Evolutionary conservation across 495 filamentous ascomycete species (phyloP), one percentile per base, ranked within the genome.

Genomic region (Pyrenopolyporus hunteri): DNA sequence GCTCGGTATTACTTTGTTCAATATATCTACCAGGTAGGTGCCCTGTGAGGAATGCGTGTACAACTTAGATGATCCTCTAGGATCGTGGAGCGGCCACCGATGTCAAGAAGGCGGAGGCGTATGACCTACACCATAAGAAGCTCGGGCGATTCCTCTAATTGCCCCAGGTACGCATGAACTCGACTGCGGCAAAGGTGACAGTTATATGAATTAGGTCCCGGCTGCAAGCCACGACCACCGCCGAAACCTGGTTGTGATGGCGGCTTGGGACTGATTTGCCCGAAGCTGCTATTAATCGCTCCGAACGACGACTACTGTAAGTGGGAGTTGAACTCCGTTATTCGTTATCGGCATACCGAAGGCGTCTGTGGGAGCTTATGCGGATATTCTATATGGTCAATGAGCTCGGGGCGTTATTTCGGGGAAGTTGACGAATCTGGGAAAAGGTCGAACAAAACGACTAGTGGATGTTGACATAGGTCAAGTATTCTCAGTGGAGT

Each of bases 141-240:
- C 6, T 22, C 33, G 25, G 10, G n/a, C 28, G 7, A 36, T 10
- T 13, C 13, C 14, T 46, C 23, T n/a, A n/a, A n/a, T n/a, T 22
- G 28, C 46, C 26, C n/a, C n/a, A n/a, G n/a, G 37, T 20, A 32
- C 29, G 59, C 51, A 63, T 55, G 32, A 63, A 57, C 20, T 51
- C 6, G 46, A 45, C 36, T 45, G 45, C 20, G 59, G 59, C 59
- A 35, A 47, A 51, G 52, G 52, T 57, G 59, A 39, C 46, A 63
- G 45, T 16, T 57, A 63, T 45, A 57, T 63, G 59, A 56, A 57
- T 29, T 8, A 57, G 31, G 23, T 17, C n/a, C 36, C 14, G 26
- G 11, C 44, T 48, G 33, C 43, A 42, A 25, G 33, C 23, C 35
- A 48, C 35, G 49, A 60, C 49, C 50, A 36, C 19, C 43, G 50